phyloP scores from a whole-genome alignment of 768 basidiomycete genomes.

The Boletus rufocinnamomeus region DNA sequence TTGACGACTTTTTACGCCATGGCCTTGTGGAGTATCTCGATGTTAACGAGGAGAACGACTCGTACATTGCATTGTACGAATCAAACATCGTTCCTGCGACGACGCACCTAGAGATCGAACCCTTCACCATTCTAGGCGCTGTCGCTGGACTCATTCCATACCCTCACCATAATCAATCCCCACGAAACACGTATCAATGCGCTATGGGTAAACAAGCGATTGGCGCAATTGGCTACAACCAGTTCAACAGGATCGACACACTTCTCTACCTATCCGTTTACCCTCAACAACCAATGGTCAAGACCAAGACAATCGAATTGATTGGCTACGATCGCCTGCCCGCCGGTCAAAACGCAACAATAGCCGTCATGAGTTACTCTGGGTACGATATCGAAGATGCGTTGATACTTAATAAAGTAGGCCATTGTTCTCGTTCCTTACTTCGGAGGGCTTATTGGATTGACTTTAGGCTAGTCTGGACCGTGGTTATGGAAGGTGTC shows the following conservation, averaged over 20 bases:
- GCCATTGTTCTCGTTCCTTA: slow-evolving; percentile 18
- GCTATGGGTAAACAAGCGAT: slow-evolving; percentile 99
- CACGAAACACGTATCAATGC: slow-evolving; percentile 98
- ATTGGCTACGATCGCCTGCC: slow-evolving; percentile 96
- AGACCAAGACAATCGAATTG: slow-evolving; percentile 97
- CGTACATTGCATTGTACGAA: slow-evolving; percentile 94
- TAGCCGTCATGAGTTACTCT: slow-evolving; percentile 99
- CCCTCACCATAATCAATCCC: slow-evolving; percentile 99
- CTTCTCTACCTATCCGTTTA: slow-evolving; percentile 97
- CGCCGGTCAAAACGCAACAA: slow-evolving; percentile 97
- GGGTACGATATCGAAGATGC: slow-evolving; percentile 99
- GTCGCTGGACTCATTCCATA: slow-evolving; percentile 99
- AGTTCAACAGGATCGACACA: slow-evolving; percentile 96
- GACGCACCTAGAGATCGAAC: slow-evolving; percentile 98
- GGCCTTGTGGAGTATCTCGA: slow-evolving; percentile 98
- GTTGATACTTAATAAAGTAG: slow-evolving; percentile 88
- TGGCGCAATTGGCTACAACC: slow-evolving; percentile 97
- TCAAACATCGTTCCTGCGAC: slow-evolving; percentile 76
- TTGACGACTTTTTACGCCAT: slow-evolving; percentile 91
- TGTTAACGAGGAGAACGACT: slow-evolving; percentile 99
- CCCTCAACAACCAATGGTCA: slow-evolving; percentile 99
- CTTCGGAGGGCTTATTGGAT: slow-evolving; percentile 5
- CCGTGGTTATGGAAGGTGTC: slow-evolving; percentile 96
- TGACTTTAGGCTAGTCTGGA: slow-evolving; percentile 81
- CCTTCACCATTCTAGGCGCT: slow-evolving; percentile 95